These are phyloP conservation scores for Ziziphus jujuba DNA, from an alignment of 306 rosid genomes.

Conservation along the genomic window DNA sequence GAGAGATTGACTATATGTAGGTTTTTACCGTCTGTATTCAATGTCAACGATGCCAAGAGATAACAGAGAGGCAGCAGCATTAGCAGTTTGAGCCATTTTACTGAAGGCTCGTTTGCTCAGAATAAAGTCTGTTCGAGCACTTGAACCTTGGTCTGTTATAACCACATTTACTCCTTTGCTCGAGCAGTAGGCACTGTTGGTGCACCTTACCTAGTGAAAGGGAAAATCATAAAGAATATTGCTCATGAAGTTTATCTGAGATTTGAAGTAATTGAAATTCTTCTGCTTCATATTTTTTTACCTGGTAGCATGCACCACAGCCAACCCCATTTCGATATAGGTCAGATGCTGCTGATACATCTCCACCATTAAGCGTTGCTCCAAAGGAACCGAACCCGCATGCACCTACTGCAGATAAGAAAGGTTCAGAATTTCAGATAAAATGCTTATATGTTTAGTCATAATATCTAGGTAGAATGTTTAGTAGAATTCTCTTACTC, in stretches of 20 bases:
- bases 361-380: conserved; percentile 82
- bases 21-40: conserved; percentile 70
- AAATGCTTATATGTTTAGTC: conserved; percentile 14
- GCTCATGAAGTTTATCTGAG: neutral
- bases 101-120: conserved; percentile 69
- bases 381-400: conserved; percentile 91
- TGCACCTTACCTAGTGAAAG: conserved; percentile 66
- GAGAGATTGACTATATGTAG: neutral
- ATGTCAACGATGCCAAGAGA: conserved; percentile 63
- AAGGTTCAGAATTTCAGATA: conserved; percentile 3
- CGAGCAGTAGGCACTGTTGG: conserved; percentile 57
- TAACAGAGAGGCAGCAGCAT: conserved; percentile 50
- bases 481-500: conserved; percentile 38
- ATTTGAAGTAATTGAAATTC: neutral
- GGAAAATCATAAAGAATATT: neutral
- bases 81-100: conserved; percentile 64
- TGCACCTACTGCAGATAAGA: conserved; percentile 58
- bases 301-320: conserved; percentile 97
- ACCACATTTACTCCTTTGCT: conserved; percentile 68
- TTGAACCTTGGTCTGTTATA: conserved; percentile 77
- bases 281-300: conserved; percentile 5
- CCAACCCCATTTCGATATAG: conserved; percentile 83
- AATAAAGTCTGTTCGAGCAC: conserved; percentile 64
- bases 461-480: neutral
- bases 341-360: conserved; percentile 78